Evolutionary conservation across 345 rosid genomes (phyloP).

Genomic region (Carallia pectinifolia): DNA sequence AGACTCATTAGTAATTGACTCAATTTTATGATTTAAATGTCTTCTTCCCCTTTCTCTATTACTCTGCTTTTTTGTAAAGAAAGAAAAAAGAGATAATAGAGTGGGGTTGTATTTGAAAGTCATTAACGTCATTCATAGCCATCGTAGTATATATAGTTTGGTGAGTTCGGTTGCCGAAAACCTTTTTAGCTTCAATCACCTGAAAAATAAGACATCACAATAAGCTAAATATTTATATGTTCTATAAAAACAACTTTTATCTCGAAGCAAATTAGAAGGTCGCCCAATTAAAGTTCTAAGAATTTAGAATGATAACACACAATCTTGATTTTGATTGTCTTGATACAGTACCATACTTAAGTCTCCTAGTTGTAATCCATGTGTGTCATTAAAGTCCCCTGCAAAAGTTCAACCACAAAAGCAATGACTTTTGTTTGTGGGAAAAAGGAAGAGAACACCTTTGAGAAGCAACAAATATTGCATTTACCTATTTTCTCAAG

Average conservation of each 20-base stretch:
- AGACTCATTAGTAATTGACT: no score
- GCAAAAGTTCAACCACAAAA: constrained; percentile 13
- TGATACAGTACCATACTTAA: constrained; percentile 64
- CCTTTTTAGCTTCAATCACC: constrained; percentile 90
- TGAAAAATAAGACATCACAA: constrained; percentile 18
- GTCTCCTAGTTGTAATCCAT: constrained; percentile 81
- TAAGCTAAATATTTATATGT: background rate
- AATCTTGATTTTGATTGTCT: constrained; percentile 51
- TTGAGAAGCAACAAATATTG: no score
- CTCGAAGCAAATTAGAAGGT: background rate
- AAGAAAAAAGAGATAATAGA: no score
- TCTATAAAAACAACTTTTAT: background rate
- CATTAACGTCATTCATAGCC: constrained; percentile 44
- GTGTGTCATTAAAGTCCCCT: constrained; percentile 86
- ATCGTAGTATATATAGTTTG: constrained; percentile 56
- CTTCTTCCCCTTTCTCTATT: no score
- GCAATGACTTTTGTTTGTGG: background rate
- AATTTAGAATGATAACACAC: constrained; percentile 36
- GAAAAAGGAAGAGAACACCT: background rate
- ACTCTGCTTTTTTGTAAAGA: no score
- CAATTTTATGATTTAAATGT: no score
- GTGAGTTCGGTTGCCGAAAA: constrained; percentile 32
- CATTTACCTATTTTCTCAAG: constrained; percentile 86
- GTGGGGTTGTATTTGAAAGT: constrained; percentile 17
- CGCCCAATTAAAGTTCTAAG: background rate